Conservation (phyloP, 441 rosid genomes). For the Arabidopsis lyrata region DNA sequence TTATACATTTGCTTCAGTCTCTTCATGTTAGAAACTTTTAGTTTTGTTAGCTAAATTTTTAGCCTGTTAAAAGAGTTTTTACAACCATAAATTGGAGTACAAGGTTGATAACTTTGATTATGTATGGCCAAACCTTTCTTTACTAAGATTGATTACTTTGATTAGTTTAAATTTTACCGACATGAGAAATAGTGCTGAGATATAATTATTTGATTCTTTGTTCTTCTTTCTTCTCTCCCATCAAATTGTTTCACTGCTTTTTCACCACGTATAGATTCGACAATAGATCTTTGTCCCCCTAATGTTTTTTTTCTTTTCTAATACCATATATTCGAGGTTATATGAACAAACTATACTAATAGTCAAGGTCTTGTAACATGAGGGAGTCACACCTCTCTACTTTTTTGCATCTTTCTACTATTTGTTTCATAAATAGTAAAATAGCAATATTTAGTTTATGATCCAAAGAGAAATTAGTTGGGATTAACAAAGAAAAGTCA, state of each 20-base stretch:
- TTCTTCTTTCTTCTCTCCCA: neutral
- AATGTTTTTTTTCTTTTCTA: too few relatives aligned
- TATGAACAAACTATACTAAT: neutral
- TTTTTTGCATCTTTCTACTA: conserved; percentile 10
- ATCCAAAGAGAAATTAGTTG: conserved; percentile 10
- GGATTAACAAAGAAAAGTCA: conserved; percentile 32
- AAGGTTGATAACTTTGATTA: too few relatives aligned
- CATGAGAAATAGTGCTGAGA: neutral
- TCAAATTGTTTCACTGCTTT: neutral
- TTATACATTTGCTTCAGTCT: too few relatives aligned
- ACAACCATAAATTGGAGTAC: neutral
- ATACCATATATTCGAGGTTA: too few relatives aligned
- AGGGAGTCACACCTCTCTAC: conserved; percentile 17
- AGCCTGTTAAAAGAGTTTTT: neutral
- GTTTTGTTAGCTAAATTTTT: neutral
- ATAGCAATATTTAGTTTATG: neutral
- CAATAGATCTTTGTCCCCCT: neutral
- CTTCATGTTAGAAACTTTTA: neutral
- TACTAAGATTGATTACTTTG: neutral
- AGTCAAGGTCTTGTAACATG: neutral
- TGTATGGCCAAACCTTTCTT: neutral
- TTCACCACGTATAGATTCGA: neutral
- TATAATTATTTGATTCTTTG: neutral
- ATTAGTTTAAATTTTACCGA: neutral
- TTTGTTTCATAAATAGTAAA: neutral